Percentiles rank a stretch among this genome's conserved stretches.
These are phyloP conservation scores for Emergomyces orientalis DNA, from an alignment of 2,329 filamentous ascomycete species.

Conservation along the genomic window DNA sequence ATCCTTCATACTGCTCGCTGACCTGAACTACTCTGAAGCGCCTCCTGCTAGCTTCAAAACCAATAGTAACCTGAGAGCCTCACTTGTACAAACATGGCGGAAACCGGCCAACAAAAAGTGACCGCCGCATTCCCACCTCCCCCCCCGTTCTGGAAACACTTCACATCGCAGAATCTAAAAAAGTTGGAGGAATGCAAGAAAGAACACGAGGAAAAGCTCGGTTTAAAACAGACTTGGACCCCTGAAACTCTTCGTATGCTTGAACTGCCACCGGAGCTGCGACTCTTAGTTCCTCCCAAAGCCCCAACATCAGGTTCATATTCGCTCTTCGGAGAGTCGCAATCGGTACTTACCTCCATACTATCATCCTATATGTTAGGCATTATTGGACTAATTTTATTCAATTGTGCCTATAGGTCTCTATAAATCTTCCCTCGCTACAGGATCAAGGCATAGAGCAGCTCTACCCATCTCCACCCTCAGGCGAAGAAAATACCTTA, in stretches of 20 bases:
- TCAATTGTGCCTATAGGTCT: conserved; percentile 29
- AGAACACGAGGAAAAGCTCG: conserved; percentile 23
- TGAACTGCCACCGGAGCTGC: conserved; percentile 60
- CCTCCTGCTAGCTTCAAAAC: not conserved
- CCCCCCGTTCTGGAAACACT: conserved; percentile 81
- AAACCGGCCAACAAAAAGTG: conserved; percentile 40
- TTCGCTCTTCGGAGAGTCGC: conserved; percentile 61
- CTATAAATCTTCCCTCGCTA: conserved; percentile 56
- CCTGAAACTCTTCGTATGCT: conserved; percentile 27
- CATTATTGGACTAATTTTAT: conserved; percentile 2
- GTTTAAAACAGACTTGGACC: conserved; percentile 24
- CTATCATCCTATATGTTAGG: not conserved
- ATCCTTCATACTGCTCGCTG: not conserved
- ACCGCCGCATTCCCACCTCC: conserved; percentile 72
- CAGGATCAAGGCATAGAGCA: conserved; percentile 62
- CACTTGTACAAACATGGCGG: conserved; percentile 45
- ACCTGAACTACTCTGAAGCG: not conserved
- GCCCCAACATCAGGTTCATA: conserved; percentile 64
- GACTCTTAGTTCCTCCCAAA: conserved; percentile 69
- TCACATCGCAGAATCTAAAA: conserved; percentile 64
- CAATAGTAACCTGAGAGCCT: conserved; percentile 4
- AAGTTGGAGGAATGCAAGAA: conserved; percentile 47
- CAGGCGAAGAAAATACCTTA: conserved; percentile 47
- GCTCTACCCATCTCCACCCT: conserved; percentile 48
- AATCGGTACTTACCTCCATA: conserved; percentile 39